Evolutionary conservation across 2,329 filamentous ascomycete genomes (phyloP).

Genomic region (Plenodomus biglobosus): DNA sequence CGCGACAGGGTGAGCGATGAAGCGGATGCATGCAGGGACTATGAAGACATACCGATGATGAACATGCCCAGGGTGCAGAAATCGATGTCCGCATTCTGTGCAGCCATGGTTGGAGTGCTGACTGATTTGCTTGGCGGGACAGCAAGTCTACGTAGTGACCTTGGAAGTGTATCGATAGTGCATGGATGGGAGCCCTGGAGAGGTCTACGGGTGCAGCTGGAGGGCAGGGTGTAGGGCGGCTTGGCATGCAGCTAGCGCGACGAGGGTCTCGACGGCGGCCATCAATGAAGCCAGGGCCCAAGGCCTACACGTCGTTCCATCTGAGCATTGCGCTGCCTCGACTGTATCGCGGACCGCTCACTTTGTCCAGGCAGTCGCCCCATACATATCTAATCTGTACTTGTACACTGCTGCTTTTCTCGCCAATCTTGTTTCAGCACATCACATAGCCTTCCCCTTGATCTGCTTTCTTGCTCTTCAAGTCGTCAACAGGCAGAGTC

Average conservation of each 20-base stretch:
- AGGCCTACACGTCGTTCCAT: not conserved
- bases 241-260: slow-evolving; percentile 8
- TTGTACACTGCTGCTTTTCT: not conserved
- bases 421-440: not conserved
- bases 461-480: too few relatives aligned
- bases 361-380: not conserved
- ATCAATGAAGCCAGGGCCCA: not conserved
- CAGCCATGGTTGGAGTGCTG: slow-evolving; percentile 12
- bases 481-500: slow-evolving; percentile 3
- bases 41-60: slow-evolving; percentile 55
- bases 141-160: too few relatives aligned
- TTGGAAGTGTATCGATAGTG: too few relatives aligned
- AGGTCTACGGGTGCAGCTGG: too few relatives aligned
- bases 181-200: too few relatives aligned
- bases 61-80: slow-evolving; percentile 66
- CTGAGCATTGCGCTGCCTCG: not conserved
- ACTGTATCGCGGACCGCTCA: not conserved
- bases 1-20: slow-evolving; percentile 43
- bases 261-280: not conserved
- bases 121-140: not conserved
- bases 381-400: not conserved
- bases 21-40: slow-evolving; percentile 6
- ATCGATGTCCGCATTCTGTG: slow-evolving; percentile 44
- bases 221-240: not conserved
- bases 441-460: too few relatives aligned